Evolutionary conservation across 306 rosid species (phyloP).

Genomic region (Elaeagnus macrophylla): DNA sequence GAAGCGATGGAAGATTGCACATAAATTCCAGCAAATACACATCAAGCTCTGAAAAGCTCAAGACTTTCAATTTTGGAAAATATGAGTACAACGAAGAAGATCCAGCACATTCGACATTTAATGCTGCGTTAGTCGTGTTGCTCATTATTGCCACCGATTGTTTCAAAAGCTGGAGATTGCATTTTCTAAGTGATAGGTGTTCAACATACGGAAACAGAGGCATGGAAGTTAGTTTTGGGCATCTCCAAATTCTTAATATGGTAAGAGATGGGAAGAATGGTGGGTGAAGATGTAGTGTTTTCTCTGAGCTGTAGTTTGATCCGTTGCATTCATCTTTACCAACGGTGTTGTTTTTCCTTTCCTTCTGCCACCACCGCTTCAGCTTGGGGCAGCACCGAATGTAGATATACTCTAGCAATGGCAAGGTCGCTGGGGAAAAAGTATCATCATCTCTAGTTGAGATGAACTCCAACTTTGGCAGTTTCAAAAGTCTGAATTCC

Average conservation of each 20-base stretch:
- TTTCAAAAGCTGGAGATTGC: background rate
- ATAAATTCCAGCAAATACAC: background rate
- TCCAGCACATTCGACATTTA: background rate
- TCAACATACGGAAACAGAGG: background rate
- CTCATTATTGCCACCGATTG: background rate
- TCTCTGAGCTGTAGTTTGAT: background rate
- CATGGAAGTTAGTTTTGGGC: conserved; percentile 1
- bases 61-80: background rate
- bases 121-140: background rate
- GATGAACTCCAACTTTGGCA: background rate
- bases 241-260: background rate
- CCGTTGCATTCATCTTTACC: background rate
- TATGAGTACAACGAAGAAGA: background rate
- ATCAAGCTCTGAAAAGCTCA: background rate
- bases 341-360: too few relatives aligned
- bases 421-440: too few relatives aligned
- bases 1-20: too few relatives aligned
- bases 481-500: background rate
- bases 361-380: too few relatives aligned
- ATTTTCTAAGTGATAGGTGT: background rate
- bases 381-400: too few relatives aligned
- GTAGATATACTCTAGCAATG: too few relatives aligned
- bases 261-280: background rate
- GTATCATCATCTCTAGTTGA: too few relatives aligned
- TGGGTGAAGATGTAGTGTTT: background rate